Conservation (phyloP, 441 rosid genomes). For the Sinapis alba region DNA sequence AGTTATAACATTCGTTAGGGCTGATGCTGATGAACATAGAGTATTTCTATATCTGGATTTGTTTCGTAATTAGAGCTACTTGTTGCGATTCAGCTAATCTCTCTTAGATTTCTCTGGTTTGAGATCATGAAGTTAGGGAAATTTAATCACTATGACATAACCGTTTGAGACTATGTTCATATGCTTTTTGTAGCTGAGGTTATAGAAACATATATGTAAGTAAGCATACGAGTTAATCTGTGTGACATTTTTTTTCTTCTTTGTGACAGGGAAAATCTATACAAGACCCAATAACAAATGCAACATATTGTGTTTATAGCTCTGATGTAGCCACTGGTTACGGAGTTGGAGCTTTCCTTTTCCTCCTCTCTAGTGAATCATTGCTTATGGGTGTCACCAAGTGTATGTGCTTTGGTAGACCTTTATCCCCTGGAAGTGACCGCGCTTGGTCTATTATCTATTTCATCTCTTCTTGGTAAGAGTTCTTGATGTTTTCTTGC, state of each 20-base stretch:
- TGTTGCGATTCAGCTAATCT: neutral
- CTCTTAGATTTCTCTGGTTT: neutral
- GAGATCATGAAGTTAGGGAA: neutral
- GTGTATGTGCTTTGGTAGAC: slow-evolving; percentile 94
- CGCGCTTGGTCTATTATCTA: slow-evolving; percentile 96
- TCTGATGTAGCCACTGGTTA: slow-evolving; percentile 96
- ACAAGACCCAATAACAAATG: slow-evolving; percentile 46
- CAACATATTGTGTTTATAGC: slow-evolving; percentile 75
- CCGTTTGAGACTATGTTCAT: neutral
- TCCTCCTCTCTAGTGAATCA: slow-evolving; percentile 87
- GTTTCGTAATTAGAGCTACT: neutral
- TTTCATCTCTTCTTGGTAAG: slow-evolving; percentile 84
- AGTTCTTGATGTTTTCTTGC: neutral
- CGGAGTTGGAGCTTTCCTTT: slow-evolving; percentile 90
- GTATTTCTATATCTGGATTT: neutral
- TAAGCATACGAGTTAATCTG: neutral
- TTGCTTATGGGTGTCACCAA: slow-evolving; percentile 86
- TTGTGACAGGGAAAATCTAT: slow-evolving; percentile 58
- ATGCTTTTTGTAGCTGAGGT: neutral
- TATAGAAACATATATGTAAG: neutral
- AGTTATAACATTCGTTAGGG: neutral
- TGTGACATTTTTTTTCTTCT: slow-evolving; percentile 3
- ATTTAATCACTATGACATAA: neutral
- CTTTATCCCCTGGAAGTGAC: slow-evolving; percentile 71
- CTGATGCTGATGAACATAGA: neutral